phyloP scores from a whole-genome alignment of 139 green algal genomes.

The Axilococcus clingmanii region DNA sequence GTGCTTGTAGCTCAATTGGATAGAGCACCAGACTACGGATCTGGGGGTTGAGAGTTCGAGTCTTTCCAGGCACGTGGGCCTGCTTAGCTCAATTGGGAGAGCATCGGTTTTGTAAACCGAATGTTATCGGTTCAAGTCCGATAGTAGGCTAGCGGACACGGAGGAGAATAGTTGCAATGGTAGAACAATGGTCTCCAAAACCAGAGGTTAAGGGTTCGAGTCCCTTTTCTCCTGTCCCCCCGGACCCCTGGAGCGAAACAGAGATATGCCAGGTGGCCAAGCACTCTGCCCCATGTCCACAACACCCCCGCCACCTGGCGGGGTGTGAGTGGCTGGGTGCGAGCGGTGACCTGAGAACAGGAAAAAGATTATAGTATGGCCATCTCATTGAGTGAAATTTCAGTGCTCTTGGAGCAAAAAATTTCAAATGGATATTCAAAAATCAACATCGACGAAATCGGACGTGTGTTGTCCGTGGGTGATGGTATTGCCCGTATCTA shows the following conservation, averaged over 20 bases:
- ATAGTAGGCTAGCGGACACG: slow-evolving; percentile 6
- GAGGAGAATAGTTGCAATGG: slow-evolving; percentile 32
- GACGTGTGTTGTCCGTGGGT: slow-evolving; percentile 76
- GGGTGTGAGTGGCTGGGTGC: neutral
- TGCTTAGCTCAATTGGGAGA: slow-evolving; percentile 29
- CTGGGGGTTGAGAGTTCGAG: slow-evolving; percentile 31
- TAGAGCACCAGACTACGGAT: slow-evolving; percentile 37
- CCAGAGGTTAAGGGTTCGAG: slow-evolving; percentile 23
- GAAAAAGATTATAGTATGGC: slow-evolving; percentile 24
- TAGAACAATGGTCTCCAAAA: slow-evolving; percentile 33
- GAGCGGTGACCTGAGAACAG: slow-evolving; percentile 11
- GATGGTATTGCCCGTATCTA: slow-evolving; percentile 89
- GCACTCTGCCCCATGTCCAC: no score
- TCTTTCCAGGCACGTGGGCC: slow-evolving; percentile 22
- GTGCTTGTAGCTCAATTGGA: slow-evolving; percentile 36
- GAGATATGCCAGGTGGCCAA: neutral
- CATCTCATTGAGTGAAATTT: slow-evolving; percentile 44
- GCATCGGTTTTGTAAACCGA: slow-evolving; percentile 23
- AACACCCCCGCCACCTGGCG: no score
- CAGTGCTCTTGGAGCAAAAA: slow-evolving; percentile 42
- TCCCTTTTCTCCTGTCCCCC: slow-evolving; percentile 21
- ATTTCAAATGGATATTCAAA: slow-evolving; percentile 41
- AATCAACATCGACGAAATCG: slow-evolving; percentile 53
- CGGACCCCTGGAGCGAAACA: slow-evolving; percentile 9
- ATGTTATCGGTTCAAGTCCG: slow-evolving; percentile 21